Base-by-base conservation (phyloP, 805 yeast species). In the Nakazawaea populi region DNA sequence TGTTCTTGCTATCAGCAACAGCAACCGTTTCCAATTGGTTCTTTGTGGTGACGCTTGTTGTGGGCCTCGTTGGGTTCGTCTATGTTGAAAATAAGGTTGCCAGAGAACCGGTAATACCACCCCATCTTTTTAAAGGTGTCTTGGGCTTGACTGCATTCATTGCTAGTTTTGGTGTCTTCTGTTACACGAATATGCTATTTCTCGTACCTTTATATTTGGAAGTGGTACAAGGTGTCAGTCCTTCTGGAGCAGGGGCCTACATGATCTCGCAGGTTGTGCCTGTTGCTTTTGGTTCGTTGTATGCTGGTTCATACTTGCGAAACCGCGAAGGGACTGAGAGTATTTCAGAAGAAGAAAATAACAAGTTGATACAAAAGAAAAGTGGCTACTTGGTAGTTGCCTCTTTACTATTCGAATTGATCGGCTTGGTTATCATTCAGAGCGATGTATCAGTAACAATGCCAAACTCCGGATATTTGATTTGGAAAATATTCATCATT, bases 131-230 rank as follows among this genome's bases (percentile, higher is more conserved):
- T 48, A 63, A 63, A 46, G 78, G 78, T 5, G 54, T 68, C 10
- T 55, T 74, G 14, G 68, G 76, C 35, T 49, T 68, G 1, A 62
- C 73, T 1, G 73, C 74, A 0, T 56, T 71, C 31, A 59, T 65
- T 24, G 66, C 70, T 5, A 63, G 70, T 50, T 65, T 72, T 50
- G 72, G 71, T 24, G 57, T 74, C 0, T 60, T 70, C 60, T 60
- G 73, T 3, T 52, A 67, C 5, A 72, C 70, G 53, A 65, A 69
- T 45, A 57, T 60, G 14, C 62, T 68, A 29, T 74, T 71, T 55
- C 52, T 67, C 3, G 56, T 68, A 4, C 79, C 79, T 2, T 49
- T 73, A 7, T 74, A 72, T 53, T 58, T 72, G n/a, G 78, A 74
- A 54, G 58, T 71, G n/a, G 66, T 74, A 5, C 76, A 73, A 48